Base-by-base conservation (phyloP, 768 basidiomycete species). In the Mycena capillaripes region DNA sequence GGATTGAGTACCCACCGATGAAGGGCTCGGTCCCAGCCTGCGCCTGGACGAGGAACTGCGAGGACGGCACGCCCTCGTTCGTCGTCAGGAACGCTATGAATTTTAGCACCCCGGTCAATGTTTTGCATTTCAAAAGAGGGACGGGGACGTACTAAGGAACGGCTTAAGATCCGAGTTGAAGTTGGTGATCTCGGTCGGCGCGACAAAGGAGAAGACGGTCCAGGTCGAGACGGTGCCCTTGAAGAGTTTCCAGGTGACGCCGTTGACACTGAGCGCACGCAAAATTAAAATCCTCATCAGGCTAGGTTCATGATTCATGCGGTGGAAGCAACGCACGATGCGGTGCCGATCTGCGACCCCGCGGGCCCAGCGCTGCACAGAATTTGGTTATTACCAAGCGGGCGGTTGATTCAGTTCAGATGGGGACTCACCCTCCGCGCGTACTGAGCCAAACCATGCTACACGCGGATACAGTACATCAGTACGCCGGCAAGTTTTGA, bases 391-490 rank as follows among this genome's bases (percentile, higher is more conserved):
- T 38, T 38, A 16, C 38, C 52, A 25, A 27, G 19, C 36, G 29
- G 38, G 46, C 42, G 6, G 10, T 17, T 3, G 2, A 44, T 30
- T 6, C 17, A n/a, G n/a, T n/a, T n/a, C n/a, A n/a, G 34, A 38
- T 38, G 27, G 29, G 7, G 23, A 46, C 76, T 71, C 55, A 81
- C 82, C 80, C 80, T 77, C 82, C 82, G 44, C 82, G 71, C 12
- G 76, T 73, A 60, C 82, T 83, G 56, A 82, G 71, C 82, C 82
- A 83, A 34, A 83, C 75, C 82, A 83, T 83, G 23, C 82, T 83
- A 36, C 6, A 44, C 7, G 14, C 42, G 12, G 34, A 36, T 12
- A 36, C 12, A 6, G 19, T 38, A 19, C 2, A 17, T 44, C 17
- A 21, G 42, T 21, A 44, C 1, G 19, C n/a, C n/a, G n/a, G n/a